These are phyloP conservation scores for Croton setiger DNA, from an alignment of 441 rosid species.

Conservation along the genomic window DNA sequence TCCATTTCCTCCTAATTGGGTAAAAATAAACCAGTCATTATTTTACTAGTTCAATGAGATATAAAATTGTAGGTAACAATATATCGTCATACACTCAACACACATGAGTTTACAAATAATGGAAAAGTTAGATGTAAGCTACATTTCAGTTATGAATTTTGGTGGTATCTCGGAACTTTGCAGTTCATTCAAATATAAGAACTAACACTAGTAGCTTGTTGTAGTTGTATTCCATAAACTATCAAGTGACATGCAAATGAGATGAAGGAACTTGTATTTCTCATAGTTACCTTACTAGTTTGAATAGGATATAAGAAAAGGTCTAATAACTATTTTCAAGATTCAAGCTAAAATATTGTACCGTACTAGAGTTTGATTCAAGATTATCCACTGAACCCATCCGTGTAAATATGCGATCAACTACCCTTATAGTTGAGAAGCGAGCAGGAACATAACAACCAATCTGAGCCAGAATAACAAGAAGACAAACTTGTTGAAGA, in stretches of 20 bases:
- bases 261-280: background rate
- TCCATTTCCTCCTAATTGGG: background rate
- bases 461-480: constrained; percentile 93
- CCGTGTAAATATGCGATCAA: constrained; percentile 93
- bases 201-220: background rate
- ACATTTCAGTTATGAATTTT: background rate
- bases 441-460: constrained; percentile 97
- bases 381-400: constrained; percentile 93
- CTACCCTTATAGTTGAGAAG: constrained; percentile 77
- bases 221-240: background rate
- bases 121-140: background rate
- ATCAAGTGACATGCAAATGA: background rate
- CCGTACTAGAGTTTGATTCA: constrained; percentile 97
- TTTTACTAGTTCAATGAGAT: background rate
- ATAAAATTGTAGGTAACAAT: background rate
- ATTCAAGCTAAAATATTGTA: constrained; percentile 31
- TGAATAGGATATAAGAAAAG: constrained; percentile 9
- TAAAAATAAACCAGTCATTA: background rate
- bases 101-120: too few relatives aligned
- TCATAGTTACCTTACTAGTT: background rate
- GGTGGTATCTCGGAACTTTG: background rate
- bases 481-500: constrained; percentile 94
- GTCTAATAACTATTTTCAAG: background rate
- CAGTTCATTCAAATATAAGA: background rate
- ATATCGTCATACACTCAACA: background rate